Base-by-base conservation (phyloP, 2,329 filamentous ascomycete genomes). In the Penicillium paneum region DNA sequence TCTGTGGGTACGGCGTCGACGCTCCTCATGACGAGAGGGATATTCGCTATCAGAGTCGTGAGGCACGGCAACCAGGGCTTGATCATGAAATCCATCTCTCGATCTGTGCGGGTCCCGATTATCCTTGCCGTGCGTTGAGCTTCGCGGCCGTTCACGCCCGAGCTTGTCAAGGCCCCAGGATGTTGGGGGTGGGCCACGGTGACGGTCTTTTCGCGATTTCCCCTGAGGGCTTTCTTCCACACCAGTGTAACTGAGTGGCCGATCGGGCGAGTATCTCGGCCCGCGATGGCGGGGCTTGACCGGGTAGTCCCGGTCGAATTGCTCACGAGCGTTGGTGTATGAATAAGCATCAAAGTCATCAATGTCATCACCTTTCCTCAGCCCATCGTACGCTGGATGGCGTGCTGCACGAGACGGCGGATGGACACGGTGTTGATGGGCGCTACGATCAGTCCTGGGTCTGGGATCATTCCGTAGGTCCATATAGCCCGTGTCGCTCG, bases 11-110 rank as follows among this genome's bases (percentile, higher is more conserved):
- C 74, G 72, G 62, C 71, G 73, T 51, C 71, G 71, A 34, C 71
- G 72, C 45, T 76, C 75, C 10, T 77, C 74, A 38, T 79, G 74
- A 17, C 70, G 71, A 56, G 76, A 71, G 6, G 70, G 68, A 60
- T 71, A 76, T 38, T 64, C 76, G 49, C 74, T 71, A 41, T 79
- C 78, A 11, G 70, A 67, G 17, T 77, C 76, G 56, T 81, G 80
- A 58, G 81, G 78, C 5, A 81, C 61, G 15, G 76, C 67, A 3
- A 78, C 71, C 12, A 76, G 70, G 32, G 74, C 71, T 54, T 74
- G 74, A 41, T 76, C 77, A 29, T 74, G 74, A 11, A 76, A 67
- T 38, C 55, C 68, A 55, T 58, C 73, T 46, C 57, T 71, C 39
- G 56, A 65, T 49, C 67, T 61, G 17, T 73, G 67, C 15, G 77